These are phyloP conservation scores for Euphorbia celastroides DNA, from an alignment of 441 rosid genomes.

Conservation along the genomic window DNA sequence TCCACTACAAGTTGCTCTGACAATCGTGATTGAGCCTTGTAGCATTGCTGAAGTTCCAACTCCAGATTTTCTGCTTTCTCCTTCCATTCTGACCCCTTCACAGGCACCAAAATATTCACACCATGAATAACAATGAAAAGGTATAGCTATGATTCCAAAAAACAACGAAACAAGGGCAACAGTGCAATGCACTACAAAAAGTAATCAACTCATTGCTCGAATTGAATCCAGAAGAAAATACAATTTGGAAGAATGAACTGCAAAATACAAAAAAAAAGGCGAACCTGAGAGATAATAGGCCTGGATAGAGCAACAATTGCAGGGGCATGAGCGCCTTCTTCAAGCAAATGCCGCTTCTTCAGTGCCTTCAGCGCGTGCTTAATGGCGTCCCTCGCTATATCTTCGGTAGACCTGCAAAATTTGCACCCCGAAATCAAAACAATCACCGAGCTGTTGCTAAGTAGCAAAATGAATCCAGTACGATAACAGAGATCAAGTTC, in stretches of 20 bases:
- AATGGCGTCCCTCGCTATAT: constrained; percentile 56
- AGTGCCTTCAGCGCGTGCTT: constrained; percentile 78
- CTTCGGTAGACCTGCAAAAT: constrained; percentile 52
- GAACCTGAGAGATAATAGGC: constrained; percentile 80
- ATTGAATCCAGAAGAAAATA: background rate
- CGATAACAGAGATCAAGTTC: background rate
- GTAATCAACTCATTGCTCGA: background rate
- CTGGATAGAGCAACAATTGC: constrained; percentile 67
- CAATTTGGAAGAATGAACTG: background rate
- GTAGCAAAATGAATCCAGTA: constrained; percentile 1
- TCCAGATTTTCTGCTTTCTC: constrained; percentile 82
- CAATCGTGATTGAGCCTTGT: constrained; percentile 80
- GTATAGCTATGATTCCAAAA: background rate
- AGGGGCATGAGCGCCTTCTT: constrained; percentile 93
- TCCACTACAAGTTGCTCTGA: constrained; percentile 89
- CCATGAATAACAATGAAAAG: background rate
- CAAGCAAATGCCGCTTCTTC: constrained; percentile 75
- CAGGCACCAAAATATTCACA: constrained; percentile 15
- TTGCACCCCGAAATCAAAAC: background rate
- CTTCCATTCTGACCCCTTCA: constrained; percentile 92
- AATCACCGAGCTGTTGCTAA: background rate
- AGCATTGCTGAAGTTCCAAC: constrained; percentile 79
- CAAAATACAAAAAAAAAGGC: background rate
- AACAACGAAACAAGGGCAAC: background rate
- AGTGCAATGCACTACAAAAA: background rate